Evolutionary conservation across 257 asterid genomes (phyloP).

Genomic region (Przewalskia tangutica): DNA sequence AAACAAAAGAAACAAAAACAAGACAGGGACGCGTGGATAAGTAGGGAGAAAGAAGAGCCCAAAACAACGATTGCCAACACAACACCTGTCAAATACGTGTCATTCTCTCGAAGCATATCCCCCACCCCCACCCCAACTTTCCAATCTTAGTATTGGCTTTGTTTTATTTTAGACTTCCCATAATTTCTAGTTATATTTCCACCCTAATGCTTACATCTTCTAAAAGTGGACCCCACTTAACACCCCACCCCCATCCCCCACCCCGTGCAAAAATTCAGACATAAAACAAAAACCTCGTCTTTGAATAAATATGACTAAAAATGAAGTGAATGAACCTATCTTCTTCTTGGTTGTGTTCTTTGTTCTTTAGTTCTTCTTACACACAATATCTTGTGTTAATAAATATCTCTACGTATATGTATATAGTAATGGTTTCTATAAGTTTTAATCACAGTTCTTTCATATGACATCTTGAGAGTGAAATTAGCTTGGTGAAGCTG

Average conservation of each 20-base stretch:
- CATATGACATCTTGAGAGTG: neutral
- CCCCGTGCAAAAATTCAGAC: neutral
- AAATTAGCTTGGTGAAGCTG: neutral
- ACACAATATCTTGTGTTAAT: neutral
- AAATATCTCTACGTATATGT: neutral
- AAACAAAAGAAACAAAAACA: neutral
- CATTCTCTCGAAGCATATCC: conserved; percentile 8
- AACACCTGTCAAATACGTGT: conserved; percentile 55
- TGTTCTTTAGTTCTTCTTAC: neutral
- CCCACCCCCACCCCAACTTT: neutral
- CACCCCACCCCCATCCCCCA: no score
- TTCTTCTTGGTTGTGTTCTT: neutral
- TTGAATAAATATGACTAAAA: neutral
- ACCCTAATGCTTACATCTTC: neutral
- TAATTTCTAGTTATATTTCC: neutral
- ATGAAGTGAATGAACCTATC: neutral
- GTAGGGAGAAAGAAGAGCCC: neutral
- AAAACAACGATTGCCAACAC: neutral
- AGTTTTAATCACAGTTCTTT: no score
- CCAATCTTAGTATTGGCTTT: conserved; percentile 1
- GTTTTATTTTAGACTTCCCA: neutral
- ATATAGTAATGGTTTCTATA: neutral
- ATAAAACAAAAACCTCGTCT: neutral
- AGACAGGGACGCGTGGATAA: conserved; percentile 35
- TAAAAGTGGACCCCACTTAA: neutral